Percentiles rank a stretch among this genome's conserved stretches.
Evolutionary conservation across 2,329 filamentous ascomycete genomes (phyloP).

Genomic region (Diaporthe sp.): DNA sequence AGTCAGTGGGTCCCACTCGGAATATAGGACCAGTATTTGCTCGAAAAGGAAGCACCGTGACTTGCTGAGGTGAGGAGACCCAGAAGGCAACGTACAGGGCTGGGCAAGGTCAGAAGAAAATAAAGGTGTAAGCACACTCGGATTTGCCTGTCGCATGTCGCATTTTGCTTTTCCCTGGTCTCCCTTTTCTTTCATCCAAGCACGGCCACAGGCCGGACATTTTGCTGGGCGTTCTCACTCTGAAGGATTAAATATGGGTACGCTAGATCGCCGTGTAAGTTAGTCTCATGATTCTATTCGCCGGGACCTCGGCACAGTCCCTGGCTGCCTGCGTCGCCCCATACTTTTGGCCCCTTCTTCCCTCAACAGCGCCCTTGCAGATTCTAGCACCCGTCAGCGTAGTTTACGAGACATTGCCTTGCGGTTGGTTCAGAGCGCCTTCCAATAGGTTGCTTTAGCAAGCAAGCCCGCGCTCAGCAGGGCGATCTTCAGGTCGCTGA

Average conservation of each 20-base stretch:
- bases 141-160: background rate
- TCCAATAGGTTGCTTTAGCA: background rate
- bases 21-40: background rate
- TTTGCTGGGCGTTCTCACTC: background rate
- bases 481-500: background rate
- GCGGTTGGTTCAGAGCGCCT: background rate
- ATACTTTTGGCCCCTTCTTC: background rate
- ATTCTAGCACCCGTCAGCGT: background rate
- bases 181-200: background rate
- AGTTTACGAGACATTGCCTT: background rate
- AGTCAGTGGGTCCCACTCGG: background rate
- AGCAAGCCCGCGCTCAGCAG: background rate
- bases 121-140: background rate
- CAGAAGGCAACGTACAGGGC: background rate
- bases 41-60: background rate
- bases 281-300: background rate
- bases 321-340: background rate
- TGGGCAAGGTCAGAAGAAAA: background rate
- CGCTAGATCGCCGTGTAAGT: background rate
- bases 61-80: background rate
- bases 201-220: background rate
- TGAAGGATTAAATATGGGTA: conserved; percentile 17
- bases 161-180: background rate
- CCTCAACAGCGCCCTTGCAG: background rate
- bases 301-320: background rate